Conservation (phyloP, 2,329 filamentous ascomycete genomes). For the Camillea tinctor region DNA sequence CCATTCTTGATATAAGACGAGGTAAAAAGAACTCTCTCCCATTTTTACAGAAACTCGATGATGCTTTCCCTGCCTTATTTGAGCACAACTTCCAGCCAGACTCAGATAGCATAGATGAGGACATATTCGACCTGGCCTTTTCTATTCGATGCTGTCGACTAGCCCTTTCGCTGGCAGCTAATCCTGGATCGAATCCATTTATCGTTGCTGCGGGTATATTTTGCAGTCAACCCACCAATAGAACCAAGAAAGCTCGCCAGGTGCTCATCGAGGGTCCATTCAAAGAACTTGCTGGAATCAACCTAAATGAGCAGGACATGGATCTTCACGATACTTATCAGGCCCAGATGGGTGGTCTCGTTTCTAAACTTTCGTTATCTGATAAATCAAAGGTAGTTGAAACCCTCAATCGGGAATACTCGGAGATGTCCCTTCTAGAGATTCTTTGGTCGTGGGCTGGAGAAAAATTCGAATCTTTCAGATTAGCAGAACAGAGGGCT, state of each 20-base stretch:
- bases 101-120: background rate
- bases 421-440: constrained; percentile 14
- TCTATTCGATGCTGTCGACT: constrained; percentile 24
- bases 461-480: constrained; percentile 12
- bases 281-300: constrained; percentile 15
- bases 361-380: constrained; percentile 7
- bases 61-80: constrained; percentile 22
- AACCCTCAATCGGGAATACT: constrained; percentile 11
- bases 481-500: background rate
- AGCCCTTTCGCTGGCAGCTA: constrained; percentile 14
- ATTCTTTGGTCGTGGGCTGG: constrained; percentile 23
- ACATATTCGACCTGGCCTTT: constrained; percentile 20
- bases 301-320: constrained; percentile 8
- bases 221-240: constrained; percentile 13
- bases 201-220: constrained; percentile 25
- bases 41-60: constrained; percentile 25
- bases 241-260: constrained; percentile 7
- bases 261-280: constrained; percentile 19
- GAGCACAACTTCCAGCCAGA: background rate
- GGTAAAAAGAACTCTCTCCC: constrained; percentile 5
- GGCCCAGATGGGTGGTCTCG: constrained; percentile 11
- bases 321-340: constrained; percentile 5
- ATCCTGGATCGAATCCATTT: constrained; percentile 9
- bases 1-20: constrained; percentile 15
- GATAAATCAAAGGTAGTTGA: constrained; percentile 2